These are phyloP conservation scores for Syncephalis fuscata DNA, from an alignment of 371 early-diverging fungal genomes.

Conservation along the genomic window DNA sequence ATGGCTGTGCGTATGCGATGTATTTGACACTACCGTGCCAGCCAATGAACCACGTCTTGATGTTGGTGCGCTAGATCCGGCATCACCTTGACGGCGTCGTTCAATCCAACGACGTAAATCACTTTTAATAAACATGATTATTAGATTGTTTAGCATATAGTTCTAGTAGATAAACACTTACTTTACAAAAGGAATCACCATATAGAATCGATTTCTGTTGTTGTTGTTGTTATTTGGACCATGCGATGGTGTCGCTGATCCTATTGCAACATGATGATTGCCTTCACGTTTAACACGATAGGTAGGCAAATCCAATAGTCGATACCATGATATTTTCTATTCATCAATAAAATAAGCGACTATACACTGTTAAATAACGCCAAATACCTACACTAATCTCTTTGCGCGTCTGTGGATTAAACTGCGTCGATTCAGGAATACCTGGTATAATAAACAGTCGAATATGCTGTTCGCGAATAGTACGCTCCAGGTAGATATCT, in stretches of 20 bases:
- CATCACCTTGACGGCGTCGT: no score
- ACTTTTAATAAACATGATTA: no score
- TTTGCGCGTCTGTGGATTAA: constrained; percentile 82
- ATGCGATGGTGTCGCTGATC: constrained; percentile 11
- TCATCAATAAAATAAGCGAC: background rate
- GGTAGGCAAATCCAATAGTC: constrained; percentile 16
- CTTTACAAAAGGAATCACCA: constrained; percentile 50
- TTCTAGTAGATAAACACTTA: constrained; percentile 18
- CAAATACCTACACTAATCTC: constrained; percentile 66
- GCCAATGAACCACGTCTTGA: no score
- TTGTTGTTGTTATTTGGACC: no score
- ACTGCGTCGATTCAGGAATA: constrained; percentile 70
- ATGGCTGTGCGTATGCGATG: no score
- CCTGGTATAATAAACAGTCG: constrained; percentile 85
- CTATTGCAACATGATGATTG: constrained; percentile 12
- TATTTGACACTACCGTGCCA: no score
- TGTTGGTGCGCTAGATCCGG: no score
- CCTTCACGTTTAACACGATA: constrained; percentile 15
- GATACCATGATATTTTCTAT: constrained; percentile 25
- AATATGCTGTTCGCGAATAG: constrained; percentile 73
- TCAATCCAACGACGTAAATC: no score
- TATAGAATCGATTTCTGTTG: constrained; percentile 26
- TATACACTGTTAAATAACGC: background rate
- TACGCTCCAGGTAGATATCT: constrained; percentile 62
- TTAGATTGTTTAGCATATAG: no score